A percentile compares a stretch with the other conserved stretches of the same genome.
Evolutionary conservation across 257 asterid species (phyloP).

Genomic region (Lycium barbarum): DNA sequence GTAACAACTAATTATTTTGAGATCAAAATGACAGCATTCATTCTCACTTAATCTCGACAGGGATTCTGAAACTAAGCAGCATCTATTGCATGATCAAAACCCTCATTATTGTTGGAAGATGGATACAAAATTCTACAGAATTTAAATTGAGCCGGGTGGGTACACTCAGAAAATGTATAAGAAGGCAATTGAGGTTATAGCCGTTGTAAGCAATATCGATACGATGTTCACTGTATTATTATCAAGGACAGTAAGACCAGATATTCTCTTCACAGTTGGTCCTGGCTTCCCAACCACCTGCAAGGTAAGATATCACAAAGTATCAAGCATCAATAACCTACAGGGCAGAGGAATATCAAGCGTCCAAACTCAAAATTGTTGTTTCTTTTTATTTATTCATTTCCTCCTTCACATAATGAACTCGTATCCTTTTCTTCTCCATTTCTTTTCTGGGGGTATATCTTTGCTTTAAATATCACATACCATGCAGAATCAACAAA

Average conservation of each 20-base stretch:
- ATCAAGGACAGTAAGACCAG: conserved; percentile 78
- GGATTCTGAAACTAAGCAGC: conserved; percentile 10
- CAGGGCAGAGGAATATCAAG: conserved; percentile 12
- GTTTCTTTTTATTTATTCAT: background rate
- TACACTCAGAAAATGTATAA: conserved; percentile 62
- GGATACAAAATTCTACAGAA: conserved; percentile 20
- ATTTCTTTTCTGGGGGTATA: background rate
- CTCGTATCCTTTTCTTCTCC: background rate
- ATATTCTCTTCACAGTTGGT: conserved; percentile 83
- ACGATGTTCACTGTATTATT: conserved; percentile 92
- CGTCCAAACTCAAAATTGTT: background rate
- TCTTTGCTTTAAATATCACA: conserved; percentile 7
- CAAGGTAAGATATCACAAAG: conserved; percentile 29
- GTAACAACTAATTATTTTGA: background rate
- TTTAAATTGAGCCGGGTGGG: background rate
- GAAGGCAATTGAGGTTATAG: conserved; percentile 63
- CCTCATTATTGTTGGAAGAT: conserved; percentile 9
- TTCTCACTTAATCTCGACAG: background rate
- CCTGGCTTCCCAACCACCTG: conserved; percentile 95
- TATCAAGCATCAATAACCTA: conserved; percentile 22
- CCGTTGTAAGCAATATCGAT: conserved; percentile 64
- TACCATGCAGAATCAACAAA: conserved; percentile 14
- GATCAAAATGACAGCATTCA: background rate
- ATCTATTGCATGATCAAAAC: conserved; percentile 19
- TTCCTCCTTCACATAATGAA: conserved; percentile 15